Percentiles rank a stretch among this genome's conserved stretches.
These are phyloP conservation scores for Tetrahymena malaccensis DNA, from an alignment of 73 alveolate species.

Conservation along the genomic window DNA sequence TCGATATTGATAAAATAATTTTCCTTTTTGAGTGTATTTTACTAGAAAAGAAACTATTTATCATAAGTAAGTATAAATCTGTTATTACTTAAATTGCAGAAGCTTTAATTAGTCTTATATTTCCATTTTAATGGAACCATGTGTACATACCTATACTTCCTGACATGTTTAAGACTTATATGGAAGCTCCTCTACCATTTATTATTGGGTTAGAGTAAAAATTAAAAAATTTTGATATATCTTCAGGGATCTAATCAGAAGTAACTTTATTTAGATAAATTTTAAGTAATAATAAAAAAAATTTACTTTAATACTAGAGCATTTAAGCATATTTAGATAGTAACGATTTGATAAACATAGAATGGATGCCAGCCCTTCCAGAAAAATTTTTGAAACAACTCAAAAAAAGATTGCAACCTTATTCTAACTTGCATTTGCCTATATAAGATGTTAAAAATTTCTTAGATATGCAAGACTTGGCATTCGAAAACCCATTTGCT, in stretches of 20 bases:
- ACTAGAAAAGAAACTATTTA: slow-evolving; percentile 12
- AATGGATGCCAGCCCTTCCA: slow-evolving; percentile 10
- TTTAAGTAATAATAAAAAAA: too few species aligned
- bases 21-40: slow-evolving; percentile 8
- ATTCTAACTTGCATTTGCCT: background rate
- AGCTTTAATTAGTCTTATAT: slow-evolving; percentile 17
- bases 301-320: background rate
- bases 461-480: background rate
- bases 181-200: slow-evolving; percentile 34
- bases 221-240: background rate
- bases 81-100: slow-evolving; percentile 3
- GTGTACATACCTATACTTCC: slow-evolving; percentile 18
- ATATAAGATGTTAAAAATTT: background rate
- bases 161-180: slow-evolving; percentile 6
- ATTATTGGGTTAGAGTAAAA: background rate
- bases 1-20: slow-evolving; percentile 5
- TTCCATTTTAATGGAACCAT: slow-evolving; percentile 33
- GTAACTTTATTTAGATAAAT: background rate
- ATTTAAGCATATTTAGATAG: slow-evolving; percentile 39
- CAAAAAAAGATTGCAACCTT: slow-evolving; percentile 5
- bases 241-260: background rate
- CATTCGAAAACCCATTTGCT: background rate
- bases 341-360: slow-evolving; percentile 15
- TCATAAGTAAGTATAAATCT: background rate
- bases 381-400: slow-evolving; percentile 14